Evolutionary conservation across 78 protist genomes (phyloP).

Genomic region (Dictyostelium purpureum): DNA sequence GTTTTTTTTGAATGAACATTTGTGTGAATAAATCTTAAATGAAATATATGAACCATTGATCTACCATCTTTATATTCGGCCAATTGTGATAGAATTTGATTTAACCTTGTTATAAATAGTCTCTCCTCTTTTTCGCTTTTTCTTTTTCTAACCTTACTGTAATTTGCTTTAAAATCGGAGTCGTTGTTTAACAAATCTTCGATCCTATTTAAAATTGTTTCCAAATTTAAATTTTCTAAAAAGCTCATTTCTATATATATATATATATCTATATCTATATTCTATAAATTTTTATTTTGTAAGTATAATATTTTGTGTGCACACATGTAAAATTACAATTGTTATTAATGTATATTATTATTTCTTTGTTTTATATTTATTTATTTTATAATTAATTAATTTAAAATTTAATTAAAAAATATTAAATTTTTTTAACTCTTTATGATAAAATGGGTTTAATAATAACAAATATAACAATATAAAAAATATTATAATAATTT

Average conservation of each 20-base stretch:
- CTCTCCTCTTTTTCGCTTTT: constrained; percentile 67
- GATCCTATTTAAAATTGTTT: constrained; percentile 2
- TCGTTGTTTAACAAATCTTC: constrained; percentile 47
- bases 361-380: too few species aligned
- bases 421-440: too few species aligned
- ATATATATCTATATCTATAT: too few species aligned
- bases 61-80: constrained; percentile 65
- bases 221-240: constrained; percentile 20
- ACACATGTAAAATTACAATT: too few species aligned
- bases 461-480: too few species aligned
- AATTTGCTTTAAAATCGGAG: constrained; percentile 31
- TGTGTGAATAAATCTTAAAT: constrained; percentile 52
- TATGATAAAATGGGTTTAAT: too few species aligned
- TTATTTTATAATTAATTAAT: too few species aligned
- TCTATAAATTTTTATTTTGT: too few species aligned
- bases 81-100: constrained; percentile 3
- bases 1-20: background rate
- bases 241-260: background rate
- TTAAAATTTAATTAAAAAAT: too few species aligned
- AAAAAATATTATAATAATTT: too few species aligned
- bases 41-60: constrained; percentile 72
- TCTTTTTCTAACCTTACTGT: constrained; percentile 40
- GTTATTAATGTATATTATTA: too few species aligned
- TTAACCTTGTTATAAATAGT: background rate
- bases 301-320: too few species aligned